A percentile compares a stretch with the other conserved stretches of the same genome.
phyloP scores from a whole-genome alignment of 2,329 filamentous ascomycete genomes.

The Ceratocystis smalleyi region DNA sequence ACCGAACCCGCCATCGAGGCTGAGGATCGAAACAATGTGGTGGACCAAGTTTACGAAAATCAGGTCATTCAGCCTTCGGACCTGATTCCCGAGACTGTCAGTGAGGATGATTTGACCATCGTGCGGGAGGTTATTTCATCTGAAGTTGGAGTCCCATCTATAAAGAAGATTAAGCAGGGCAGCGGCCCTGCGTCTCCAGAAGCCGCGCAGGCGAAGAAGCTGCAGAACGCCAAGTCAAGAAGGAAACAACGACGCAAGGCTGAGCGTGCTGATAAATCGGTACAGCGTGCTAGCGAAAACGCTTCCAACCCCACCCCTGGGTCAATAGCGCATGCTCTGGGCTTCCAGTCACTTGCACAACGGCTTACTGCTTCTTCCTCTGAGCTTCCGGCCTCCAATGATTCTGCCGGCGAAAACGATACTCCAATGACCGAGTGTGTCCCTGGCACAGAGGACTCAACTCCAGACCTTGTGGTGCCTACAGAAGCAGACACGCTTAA shows the following conservation, averaged over 20 bases:
- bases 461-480: not conserved
- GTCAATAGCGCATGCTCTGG: conserved; percentile 7
- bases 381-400: not conserved
- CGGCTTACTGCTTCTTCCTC: not conserved
- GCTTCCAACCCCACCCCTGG: not conserved
- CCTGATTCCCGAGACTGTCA: not conserved
- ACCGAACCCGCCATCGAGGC: not conserved
- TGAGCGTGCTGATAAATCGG: not conserved
- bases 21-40: not conserved
- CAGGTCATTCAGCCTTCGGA: not conserved
- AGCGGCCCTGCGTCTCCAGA: not conserved
- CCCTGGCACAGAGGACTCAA: not conserved
- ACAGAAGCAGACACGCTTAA: conserved; percentile 10
- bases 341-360: not conserved
- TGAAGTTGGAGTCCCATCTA: not conserved
- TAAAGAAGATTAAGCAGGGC: not conserved
- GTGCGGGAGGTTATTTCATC: not conserved
- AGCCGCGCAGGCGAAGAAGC: not conserved
- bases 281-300: not conserved
- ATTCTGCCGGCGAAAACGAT: not conserved
- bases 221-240: not conserved
- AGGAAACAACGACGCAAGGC: not conserved
- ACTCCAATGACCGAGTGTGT: not conserved
- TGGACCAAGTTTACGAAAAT: not conserved
- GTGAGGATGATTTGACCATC: not conserved